Conservation (phyloP, 2,329 filamentous ascomycete species). For the Penicillium sp. region DNA sequence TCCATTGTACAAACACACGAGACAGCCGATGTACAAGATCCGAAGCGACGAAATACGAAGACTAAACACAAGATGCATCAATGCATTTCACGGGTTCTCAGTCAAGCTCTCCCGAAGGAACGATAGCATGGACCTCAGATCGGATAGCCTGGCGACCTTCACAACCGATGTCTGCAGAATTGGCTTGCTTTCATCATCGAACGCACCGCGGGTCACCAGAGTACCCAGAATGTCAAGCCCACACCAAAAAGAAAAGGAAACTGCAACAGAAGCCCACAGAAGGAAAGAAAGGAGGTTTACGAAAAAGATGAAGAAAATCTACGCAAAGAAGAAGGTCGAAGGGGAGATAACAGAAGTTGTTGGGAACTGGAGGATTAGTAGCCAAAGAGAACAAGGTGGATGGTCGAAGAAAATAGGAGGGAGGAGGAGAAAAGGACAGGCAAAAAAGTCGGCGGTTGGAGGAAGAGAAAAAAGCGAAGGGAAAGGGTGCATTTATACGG, state of each 20-base stretch:
- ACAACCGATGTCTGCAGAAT: conserved; percentile 45
- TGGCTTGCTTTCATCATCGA: conserved; percentile 48
- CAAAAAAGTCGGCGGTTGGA: neutral
- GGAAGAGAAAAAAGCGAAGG: too few species aligned
- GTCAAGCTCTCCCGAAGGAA: neutral
- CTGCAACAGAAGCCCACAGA: too few species aligned
- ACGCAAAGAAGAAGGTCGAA: too few species aligned
- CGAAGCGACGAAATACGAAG: neutral
- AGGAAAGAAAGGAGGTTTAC: neutral
- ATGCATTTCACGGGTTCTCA: neutral
- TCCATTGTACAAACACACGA: too few species aligned
- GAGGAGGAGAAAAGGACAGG: neutral
- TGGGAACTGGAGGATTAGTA: too few species aligned
- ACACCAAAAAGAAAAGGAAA: neutral
- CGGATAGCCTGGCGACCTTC: neutral
- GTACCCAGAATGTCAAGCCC: neutral
- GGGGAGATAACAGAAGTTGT: too few species aligned
- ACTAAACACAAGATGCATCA: neutral
- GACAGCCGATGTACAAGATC: neutral
- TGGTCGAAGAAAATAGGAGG: too few species aligned
- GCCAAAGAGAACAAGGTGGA: too few species aligned
- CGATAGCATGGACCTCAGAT: neutral
- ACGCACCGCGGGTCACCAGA: conserved; percentile 9
- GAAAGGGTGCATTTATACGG: too few species aligned
- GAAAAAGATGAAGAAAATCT: neutral